These are phyloP conservation scores for Massariosphaeria phaeospora DNA, from an alignment of 495 filamentous ascomycete species.

Conservation along the genomic window DNA sequence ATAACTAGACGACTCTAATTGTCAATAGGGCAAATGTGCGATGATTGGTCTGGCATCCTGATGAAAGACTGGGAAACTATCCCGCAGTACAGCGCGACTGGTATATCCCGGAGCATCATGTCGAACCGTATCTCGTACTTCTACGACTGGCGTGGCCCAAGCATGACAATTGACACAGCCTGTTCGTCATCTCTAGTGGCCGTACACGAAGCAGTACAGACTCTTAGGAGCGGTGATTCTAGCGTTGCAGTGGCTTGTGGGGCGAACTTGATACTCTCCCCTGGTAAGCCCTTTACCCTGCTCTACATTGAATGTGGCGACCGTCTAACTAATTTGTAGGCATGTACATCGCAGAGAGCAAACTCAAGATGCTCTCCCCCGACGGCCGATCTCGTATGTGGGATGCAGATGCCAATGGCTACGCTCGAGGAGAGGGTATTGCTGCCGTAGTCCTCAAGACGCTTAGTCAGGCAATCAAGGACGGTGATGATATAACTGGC, in stretches of 20 bases:
- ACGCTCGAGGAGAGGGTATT: slow-evolving; percentile 48
- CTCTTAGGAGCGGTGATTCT: neutral
- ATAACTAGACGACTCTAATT: neutral
- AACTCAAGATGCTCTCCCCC: slow-evolving; percentile 20
- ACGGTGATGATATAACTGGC: slow-evolving; percentile 18
- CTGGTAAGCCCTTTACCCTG: neutral
- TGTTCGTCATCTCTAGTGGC: slow-evolving; percentile 24
- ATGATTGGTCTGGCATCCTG: neutral
- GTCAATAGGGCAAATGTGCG: neutral
- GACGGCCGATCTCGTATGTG: slow-evolving; percentile 37
- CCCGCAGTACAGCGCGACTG: neutral
- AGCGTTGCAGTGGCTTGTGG: slow-evolving; percentile 5
- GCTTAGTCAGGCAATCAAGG: slow-evolving; percentile 5
- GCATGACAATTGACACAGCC: slow-evolving; percentile 23
- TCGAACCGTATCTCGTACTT: slow-evolving; percentile 27
- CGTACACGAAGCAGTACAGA: slow-evolving; percentile 10
- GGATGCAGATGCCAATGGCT: slow-evolving; percentile 46
- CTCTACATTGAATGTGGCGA: neutral
- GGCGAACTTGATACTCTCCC: neutral
- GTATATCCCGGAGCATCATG: neutral
- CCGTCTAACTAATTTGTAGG: neutral
- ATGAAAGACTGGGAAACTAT: neutral
- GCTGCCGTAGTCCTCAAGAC: slow-evolving; percentile 43
- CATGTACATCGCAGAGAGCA: slow-evolving; percentile 6
- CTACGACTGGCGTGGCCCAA: slow-evolving; percentile 20